A percentile compares a stretch with the other conserved stretches of the same genome.
Evolutionary conservation across 441 rosid species (phyloP).

Genomic region (Pelargonium fulgidum): DNA sequence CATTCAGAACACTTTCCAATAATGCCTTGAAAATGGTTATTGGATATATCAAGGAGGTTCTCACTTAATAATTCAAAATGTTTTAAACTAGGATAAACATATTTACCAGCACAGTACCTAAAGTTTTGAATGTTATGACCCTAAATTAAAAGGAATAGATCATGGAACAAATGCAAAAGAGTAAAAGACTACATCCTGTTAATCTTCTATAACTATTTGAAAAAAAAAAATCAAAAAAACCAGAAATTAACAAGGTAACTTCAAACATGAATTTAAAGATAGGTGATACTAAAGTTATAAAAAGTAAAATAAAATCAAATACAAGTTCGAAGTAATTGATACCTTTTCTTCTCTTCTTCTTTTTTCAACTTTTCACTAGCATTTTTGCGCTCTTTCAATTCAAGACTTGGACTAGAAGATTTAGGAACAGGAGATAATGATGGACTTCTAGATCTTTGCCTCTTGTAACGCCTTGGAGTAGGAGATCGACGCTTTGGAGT

Average conservation of each 20-base stretch:
- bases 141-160: background rate
- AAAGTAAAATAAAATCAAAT: too few species aligned
- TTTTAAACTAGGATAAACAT: background rate
- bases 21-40: background rate
- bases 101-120: background rate
- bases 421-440: constrained; percentile 56
- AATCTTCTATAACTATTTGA: background rate
- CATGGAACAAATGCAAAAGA: background rate
- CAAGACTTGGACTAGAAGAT: constrained; percentile 63
- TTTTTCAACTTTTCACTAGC: constrained; percentile 59
- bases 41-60: background rate
- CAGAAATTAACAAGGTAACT: background rate
- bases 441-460: constrained; percentile 74
- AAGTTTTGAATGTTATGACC: background rate
- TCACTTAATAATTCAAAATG: background rate
- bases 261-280: too few species aligned
- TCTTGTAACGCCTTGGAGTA: constrained; percentile 61
- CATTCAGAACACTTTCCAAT: too few species aligned
- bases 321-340: too few species aligned
- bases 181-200: background rate
- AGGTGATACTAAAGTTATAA: too few species aligned
- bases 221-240: background rate
- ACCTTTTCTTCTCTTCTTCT: constrained; percentile 25
- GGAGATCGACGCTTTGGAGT: constrained; percentile 53
- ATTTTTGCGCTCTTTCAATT: constrained; percentile 54